Evolutionary conservation across 169 alveolate genomes (phyloP).

Genomic region (Cryptosporidium canis): DNA sequence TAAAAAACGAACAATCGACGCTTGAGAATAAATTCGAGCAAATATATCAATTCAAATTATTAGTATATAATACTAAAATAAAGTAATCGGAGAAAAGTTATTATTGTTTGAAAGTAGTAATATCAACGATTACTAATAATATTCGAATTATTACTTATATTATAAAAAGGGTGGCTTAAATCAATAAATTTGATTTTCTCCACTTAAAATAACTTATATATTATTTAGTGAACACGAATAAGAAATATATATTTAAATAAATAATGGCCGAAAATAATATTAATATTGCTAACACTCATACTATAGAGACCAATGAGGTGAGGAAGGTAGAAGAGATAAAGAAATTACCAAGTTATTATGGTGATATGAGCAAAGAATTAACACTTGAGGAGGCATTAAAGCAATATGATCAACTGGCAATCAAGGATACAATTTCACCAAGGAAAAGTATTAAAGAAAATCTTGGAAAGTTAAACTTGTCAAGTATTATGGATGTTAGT

Average conservation of each 20-base stretch:
- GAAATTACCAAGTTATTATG: constrained; percentile 33
- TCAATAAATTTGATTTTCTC: not conserved
- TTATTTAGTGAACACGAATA: not conserved
- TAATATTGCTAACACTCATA: not conserved
- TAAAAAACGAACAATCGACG: not conserved
- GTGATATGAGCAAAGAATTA: constrained; percentile 16
- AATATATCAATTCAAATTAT: not conserved
- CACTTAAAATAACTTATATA: not conserved
- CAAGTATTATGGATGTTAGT: constrained; percentile 23
- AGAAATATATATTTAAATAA: not conserved
- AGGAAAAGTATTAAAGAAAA: constrained; percentile 41
- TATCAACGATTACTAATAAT: not conserved
- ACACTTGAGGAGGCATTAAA: constrained; percentile 49
- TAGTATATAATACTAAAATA: not conserved
- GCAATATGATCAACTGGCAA: constrained; percentile 13
- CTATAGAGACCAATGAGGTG: not conserved
- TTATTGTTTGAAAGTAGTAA: not conserved
- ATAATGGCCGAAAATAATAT: constrained; percentile 7
- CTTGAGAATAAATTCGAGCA: not conserved
- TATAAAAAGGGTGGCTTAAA: not conserved
- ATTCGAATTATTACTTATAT: no score
- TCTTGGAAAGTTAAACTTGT: not conserved
- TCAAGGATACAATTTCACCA: constrained; percentile 60
- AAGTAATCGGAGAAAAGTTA: not conserved
- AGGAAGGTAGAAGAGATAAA: not conserved